Percentiles rank a stretch among this genome's conserved stretches.
Evolutionary conservation across 768 basidiomycete species (phyloP).

Genomic region (Flagelloscypha sp.): DNA sequence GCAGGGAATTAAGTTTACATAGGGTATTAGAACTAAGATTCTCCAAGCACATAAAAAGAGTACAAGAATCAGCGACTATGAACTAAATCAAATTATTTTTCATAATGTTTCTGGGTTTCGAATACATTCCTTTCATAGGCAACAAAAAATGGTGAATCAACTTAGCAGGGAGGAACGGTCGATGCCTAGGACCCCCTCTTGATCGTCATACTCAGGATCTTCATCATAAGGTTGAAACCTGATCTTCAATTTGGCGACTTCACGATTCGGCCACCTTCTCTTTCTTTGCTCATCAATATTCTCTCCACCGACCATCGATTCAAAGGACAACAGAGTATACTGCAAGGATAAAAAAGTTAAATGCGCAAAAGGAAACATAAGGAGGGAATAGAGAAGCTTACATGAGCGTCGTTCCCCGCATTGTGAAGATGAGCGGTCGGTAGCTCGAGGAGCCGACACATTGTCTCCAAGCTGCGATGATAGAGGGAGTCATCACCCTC

Average conservation of each 20-base stretch:
- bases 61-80: too few relatives aligned
- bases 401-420: constrained; percentile 56
- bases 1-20: too few relatives aligned
- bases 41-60: too few relatives aligned
- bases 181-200: constrained; percentile 37
- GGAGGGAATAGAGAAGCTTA: constrained; percentile 21
- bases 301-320: constrained; percentile 44
- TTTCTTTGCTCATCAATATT: constrained; percentile 48
- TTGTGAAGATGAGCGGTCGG: constrained; percentile 40
- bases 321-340: constrained; percentile 44
- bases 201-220: constrained; percentile 36
- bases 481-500: constrained; percentile 34
- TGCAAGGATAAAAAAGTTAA: constrained; percentile 12
- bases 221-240: constrained; percentile 37
- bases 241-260: constrained; percentile 27
- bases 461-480: constrained; percentile 34
- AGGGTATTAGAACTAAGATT: too few relatives aligned
- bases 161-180: too few relatives aligned
- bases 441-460: constrained; percentile 39
- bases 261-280: constrained; percentile 45
- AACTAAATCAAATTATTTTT: too few relatives aligned
- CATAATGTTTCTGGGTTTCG: too few relatives aligned
- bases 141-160: too few relatives aligned
- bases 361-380: background rate
- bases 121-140: too few relatives aligned